Base-by-base conservation (phyloP, 371 early-diverging fungal species). In the Mortierella sp. region DNA sequence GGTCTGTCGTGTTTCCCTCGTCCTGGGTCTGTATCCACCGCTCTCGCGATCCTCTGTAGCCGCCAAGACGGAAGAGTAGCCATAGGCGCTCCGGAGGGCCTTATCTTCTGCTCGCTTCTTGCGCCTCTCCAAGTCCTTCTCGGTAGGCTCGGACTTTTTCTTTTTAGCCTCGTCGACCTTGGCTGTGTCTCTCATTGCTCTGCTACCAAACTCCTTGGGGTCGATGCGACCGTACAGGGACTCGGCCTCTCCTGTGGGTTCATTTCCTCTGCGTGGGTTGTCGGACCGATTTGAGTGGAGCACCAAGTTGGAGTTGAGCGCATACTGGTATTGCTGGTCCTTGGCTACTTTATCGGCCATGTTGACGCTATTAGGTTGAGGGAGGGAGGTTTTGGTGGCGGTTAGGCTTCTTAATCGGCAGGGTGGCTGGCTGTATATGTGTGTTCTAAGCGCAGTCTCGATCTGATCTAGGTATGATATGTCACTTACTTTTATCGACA, bases 161-260 rank as follows among this genome's bases (percentile, higher is more conserved):
- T 94, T 93, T 72, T 93, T 91, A 44, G 90, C 90, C 70, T 95
- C 95, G 74, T 93, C 88, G 78, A 93, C 93, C 75, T 93, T 93
- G 54, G 93, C 90, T 56, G 90, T 87, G 70, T 94, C 94, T 75
- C 96, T 90, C 49, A 91, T 89, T 8, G 97, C 97, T 27, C 96
- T 90, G 70, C 93, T 91, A 74, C 99, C 99, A 90, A 99, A 97
- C 46, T 94, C 93, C 83, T 94, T 95, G 12, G 94, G 92, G 87
- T 96, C 92, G 27, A 99, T 95, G 60, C 93, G 92, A 44, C 98
- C 99, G 90, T 91, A 94, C 46, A 99, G 90, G 5, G 98, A 91
- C 85, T 97, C 99, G 43, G 97, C 95, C 82, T 99, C 99, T n/a
- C 98, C 99, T 35, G 97, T 95, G 35, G 98, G 98, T 84, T 99